Evolutionary conservation across 306 rosid genomes (phyloP).

Genomic region (Fagus crenata): DNA sequence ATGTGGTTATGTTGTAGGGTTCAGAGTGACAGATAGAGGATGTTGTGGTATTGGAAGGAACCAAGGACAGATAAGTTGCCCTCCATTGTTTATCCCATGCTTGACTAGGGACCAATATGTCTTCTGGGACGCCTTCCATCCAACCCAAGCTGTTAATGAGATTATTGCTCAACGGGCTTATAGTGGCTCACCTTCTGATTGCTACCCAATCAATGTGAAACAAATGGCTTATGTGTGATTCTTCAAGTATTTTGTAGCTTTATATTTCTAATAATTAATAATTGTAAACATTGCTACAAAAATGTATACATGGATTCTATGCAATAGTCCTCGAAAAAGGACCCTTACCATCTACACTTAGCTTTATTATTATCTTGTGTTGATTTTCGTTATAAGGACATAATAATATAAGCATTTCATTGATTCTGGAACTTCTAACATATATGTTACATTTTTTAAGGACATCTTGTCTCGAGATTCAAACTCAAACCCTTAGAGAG

Average conservation of each 20-base stretch:
- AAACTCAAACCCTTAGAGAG: too few species aligned
- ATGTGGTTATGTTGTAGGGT: slow-evolving; percentile 26
- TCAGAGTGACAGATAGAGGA: slow-evolving; percentile 28
- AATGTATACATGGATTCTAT: too few species aligned
- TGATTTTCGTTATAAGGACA: too few species aligned
- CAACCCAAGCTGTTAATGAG: slow-evolving; percentile 20
- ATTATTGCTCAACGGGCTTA: slow-evolving; percentile 28
- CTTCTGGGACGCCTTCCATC: slow-evolving; percentile 53
- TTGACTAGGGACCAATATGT: slow-evolving; percentile 31
- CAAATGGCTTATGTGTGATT: slow-evolving; percentile 31
- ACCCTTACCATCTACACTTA: too few species aligned
- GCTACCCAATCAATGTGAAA: slow-evolving; percentile 35
- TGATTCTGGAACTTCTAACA: too few species aligned
- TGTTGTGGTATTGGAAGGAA: slow-evolving; percentile 48
- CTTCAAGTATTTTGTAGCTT: not conserved
- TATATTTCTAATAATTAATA: too few species aligned
- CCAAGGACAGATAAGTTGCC: slow-evolving; percentile 32
- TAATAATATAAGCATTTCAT: too few species aligned
- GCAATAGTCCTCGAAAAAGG: too few species aligned
- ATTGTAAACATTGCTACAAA: too few species aligned
- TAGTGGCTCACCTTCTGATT: slow-evolving; percentile 24
- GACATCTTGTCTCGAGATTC: too few species aligned
- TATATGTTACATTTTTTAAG: too few species aligned
- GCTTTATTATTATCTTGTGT: too few species aligned
- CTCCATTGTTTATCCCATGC: slow-evolving; percentile 31